Percentiles rank a stretch among this genome's conserved stretches.
Evolutionary conservation across 129 eudicot genomes (phyloP).

Genomic region (Oenanthe sinensis): DNA sequence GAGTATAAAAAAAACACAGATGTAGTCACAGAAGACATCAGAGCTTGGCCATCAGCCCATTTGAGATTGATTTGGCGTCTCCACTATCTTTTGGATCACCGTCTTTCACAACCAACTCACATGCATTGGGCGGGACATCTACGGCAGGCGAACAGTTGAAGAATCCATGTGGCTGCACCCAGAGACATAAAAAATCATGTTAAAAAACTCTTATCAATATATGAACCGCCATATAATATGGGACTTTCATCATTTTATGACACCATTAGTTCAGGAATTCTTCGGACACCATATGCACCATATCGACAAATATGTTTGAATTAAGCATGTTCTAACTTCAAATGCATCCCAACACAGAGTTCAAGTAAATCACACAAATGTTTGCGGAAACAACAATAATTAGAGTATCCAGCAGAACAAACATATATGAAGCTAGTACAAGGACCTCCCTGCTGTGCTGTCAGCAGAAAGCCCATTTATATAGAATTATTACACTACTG

Average conservation of each 20-base stretch:
- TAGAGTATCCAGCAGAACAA: neutral
- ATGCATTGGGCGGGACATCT: conserved; percentile 85
- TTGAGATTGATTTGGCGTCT: conserved; percentile 38
- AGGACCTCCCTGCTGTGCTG: neutral
- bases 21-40: conserved; percentile 16
- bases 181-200: conserved; percentile 7
- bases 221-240: neutral
- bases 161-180: conserved; percentile 87
- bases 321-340: neutral
- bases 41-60: conserved; percentile 62
- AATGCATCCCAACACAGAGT: neutral
- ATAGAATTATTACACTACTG: neutral
- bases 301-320: neutral
- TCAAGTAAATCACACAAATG: neutral
- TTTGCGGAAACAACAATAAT: neutral
- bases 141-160: conserved; percentile 93
- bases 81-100: conserved; percentile 51
- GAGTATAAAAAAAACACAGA: neutral
- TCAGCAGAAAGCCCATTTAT: neutral
- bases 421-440: neutral
- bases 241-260: neutral
- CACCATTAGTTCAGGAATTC: neutral
- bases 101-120: conserved; percentile 61
- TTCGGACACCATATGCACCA: neutral
- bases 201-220: neutral